phyloP scores from a whole-genome alignment of 371 early-diverging fungal species.

The Thermomucor indicae-seudaticae region DNA sequence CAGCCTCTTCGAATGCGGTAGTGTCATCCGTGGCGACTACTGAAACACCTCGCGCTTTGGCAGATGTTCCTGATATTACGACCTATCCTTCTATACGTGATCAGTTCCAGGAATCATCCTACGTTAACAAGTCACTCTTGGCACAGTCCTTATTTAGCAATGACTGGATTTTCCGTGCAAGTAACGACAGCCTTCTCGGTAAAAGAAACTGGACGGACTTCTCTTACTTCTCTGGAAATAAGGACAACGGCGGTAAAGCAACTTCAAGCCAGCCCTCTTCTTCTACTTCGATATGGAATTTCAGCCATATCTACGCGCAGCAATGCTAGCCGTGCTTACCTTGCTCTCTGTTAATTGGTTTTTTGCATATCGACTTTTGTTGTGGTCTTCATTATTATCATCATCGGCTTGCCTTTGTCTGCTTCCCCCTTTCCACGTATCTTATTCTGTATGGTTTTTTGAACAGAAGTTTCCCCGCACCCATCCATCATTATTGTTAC shows the following conservation, averaged over 20 bases:
- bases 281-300: neutral
- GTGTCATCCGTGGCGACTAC: neutral
- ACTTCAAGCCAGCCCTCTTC: neutral
- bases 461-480: too few relatives aligned
- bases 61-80: neutral
- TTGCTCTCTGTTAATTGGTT: too few relatives aligned
- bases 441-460: too few relatives aligned
- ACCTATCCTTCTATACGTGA: neutral
- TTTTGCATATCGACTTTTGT: too few relatives aligned
- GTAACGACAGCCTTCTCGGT: neutral
- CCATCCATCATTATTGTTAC: too few relatives aligned
- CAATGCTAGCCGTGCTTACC: too few relatives aligned
- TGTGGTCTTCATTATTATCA: too few relatives aligned
- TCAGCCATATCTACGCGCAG: neutral
- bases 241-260: too few relatives aligned
- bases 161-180: neutral
- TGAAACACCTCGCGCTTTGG: neutral
- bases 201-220: neutral
- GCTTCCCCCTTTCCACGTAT: too few relatives aligned
- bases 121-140: neutral
- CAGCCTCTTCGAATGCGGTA: too few relatives aligned
- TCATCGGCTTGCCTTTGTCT: too few relatives aligned
- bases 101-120: neutral
- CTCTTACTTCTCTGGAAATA: too few relatives aligned
- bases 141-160: neutral